phyloP scores from a whole-genome alignment of 768 basidiomycete genomes.

The Boletus subparvulus region DNA sequence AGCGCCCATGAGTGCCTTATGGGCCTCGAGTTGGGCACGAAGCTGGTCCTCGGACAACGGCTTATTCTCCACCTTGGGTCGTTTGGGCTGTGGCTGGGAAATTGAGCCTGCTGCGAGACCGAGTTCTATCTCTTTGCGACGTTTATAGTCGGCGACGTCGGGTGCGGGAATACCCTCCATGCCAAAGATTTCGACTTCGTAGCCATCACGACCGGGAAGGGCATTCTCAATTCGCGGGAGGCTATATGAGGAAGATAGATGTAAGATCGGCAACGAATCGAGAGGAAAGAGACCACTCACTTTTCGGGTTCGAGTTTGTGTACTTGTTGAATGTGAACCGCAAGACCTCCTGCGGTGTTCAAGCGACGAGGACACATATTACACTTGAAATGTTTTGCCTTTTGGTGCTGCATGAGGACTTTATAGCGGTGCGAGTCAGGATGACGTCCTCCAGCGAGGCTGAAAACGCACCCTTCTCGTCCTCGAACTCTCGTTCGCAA shows the following conservation, averaged over 20 bases:
- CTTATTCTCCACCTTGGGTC: slow-evolving; percentile 77
- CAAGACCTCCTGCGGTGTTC: slow-evolving; percentile 96
- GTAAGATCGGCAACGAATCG: slow-evolving; percentile 8
- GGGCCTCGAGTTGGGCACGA: slow-evolving; percentile 79
- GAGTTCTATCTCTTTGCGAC: slow-evolving; percentile 91
- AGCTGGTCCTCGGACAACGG: slow-evolving; percentile 82
- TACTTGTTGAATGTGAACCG: slow-evolving; percentile 97
- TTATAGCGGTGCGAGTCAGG: neutral
- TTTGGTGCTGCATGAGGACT: slow-evolving; percentile 99
- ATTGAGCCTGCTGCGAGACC: slow-evolving; percentile 82
- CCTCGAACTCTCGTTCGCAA: slow-evolving; percentile 98
- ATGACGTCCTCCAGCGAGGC: neutral
- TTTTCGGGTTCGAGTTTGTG: slow-evolving; percentile 97
- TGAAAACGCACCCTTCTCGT: slow-evolving; percentile 81
- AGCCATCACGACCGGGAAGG: slow-evolving; percentile 92
- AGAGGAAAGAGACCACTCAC: slow-evolving; percentile 23
- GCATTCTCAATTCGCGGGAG: slow-evolving; percentile 94
- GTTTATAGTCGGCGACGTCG: slow-evolving; percentile 93
- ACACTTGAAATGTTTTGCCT: slow-evolving; percentile 99
- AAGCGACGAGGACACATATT: slow-evolving; percentile 91
- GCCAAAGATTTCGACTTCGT: slow-evolving; percentile 98
- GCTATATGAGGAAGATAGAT: slow-evolving; percentile 34
- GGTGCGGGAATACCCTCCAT: slow-evolving; percentile 98
- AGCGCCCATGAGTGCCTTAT: slow-evolving; percentile 88
- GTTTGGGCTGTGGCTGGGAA: slow-evolving; percentile 76